phyloP scores from a whole-genome alignment of 257 asterid genomes.

The Parsonsia alboflavescens region DNA sequence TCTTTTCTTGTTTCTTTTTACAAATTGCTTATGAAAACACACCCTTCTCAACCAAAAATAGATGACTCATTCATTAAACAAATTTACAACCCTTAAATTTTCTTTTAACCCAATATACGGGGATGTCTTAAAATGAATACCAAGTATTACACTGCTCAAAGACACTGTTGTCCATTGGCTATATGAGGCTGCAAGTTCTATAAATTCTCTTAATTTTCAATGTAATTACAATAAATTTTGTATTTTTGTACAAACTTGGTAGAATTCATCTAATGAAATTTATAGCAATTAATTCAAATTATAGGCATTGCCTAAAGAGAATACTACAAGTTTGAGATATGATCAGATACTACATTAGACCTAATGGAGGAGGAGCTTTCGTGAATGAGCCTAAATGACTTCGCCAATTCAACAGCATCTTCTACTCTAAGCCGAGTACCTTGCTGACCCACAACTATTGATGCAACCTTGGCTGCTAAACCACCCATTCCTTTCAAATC shows the following conservation, averaged over 20 bases:
- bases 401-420: slow-evolving; percentile 62
- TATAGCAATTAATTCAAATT: neutral
- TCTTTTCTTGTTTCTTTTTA: too few species aligned
- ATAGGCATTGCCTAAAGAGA: neutral
- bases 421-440: slow-evolving; percentile 84
- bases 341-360: slow-evolving; percentile 75
- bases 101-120: too few species aligned
- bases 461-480: slow-evolving; percentile 88
- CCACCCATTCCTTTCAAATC: slow-evolving; percentile 76
- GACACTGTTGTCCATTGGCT: too few species aligned
- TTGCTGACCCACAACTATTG: slow-evolving; percentile 85
- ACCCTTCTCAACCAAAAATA: too few species aligned
- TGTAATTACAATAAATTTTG: neutral
- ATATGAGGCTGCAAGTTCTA: too few species aligned
- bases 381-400: slow-evolving; percentile 45
- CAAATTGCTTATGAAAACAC: too few species aligned
- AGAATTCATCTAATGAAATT: neutral
- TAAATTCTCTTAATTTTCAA: too few species aligned
- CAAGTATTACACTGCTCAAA: too few species aligned
- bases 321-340: slow-evolving; percentile 66
- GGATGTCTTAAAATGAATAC: too few species aligned
- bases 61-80: too few species aligned
- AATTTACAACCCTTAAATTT: too few species aligned
- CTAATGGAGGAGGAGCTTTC: slow-evolving; percentile 43
- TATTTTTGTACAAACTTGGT: neutral